These are phyloP conservation scores for Saccharomyces hybrid DNA, from an alignment of 1,139 yeast species.

Conservation along the genomic window DNA sequence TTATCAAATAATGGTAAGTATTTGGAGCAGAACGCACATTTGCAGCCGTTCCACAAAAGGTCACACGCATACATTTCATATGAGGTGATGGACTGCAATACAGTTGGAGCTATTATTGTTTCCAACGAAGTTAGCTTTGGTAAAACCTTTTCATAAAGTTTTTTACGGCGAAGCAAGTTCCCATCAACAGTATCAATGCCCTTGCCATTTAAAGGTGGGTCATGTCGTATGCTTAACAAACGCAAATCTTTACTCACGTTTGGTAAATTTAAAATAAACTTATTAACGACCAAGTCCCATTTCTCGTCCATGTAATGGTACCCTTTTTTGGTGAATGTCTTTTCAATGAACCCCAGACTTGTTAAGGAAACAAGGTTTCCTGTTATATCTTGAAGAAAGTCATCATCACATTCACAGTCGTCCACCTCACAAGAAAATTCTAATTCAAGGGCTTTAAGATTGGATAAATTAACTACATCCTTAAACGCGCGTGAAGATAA, in stretches of 20 bases:
- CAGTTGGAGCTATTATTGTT: slow-evolving; percentile 47
- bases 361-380: slow-evolving; percentile 29
- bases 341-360: slow-evolving; percentile 43
- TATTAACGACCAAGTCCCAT: slow-evolving; percentile 47
- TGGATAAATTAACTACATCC: slow-evolving; percentile 28
- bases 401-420: slow-evolving; percentile 41
- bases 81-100: slow-evolving; percentile 51
- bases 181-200: slow-evolving; percentile 62
- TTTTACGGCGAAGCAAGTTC: slow-evolving; percentile 52
- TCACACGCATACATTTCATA: slow-evolving; percentile 66
- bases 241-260: slow-evolving; percentile 28
- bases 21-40: slow-evolving; percentile 46
- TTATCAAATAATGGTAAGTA: slow-evolving; percentile 48
- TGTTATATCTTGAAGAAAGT: slow-evolving; percentile 33
- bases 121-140: slow-evolving; percentile 41
- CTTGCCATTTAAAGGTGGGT: slow-evolving; percentile 43
- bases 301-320: slow-evolving; percentile 47
- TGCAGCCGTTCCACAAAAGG: slow-evolving; percentile 69
- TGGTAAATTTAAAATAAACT: slow-evolving; percentile 39
- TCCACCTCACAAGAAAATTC: slow-evolving; percentile 42
- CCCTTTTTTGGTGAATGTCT: slow-evolving; percentile 33
- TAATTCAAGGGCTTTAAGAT: slow-evolving; percentile 35
- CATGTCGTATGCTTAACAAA: slow-evolving; percentile 44
- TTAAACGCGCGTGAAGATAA: slow-evolving; percentile 16
- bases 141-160: slow-evolving; percentile 41